phyloP scores from a whole-genome alignment of 331 rosid species.

The Stylosanthes scabra region DNA sequence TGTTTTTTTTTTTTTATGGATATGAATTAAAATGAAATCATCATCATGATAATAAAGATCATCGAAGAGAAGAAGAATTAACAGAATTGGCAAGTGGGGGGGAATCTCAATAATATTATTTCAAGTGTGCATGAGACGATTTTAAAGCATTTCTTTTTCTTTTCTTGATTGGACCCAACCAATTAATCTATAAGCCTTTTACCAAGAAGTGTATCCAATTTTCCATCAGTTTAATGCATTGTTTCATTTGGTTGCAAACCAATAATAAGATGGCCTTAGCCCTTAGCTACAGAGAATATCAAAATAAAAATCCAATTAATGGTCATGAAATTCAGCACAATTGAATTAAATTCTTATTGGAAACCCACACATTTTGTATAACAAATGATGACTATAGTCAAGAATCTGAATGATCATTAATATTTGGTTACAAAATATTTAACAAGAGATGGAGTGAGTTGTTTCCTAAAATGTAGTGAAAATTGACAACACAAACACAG shows the following conservation, averaged over 20 bases:
- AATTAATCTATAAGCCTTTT: neutral
- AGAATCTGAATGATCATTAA: constrained; percentile 16
- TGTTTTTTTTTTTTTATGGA: too few species aligned
- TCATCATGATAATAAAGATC: too few species aligned
- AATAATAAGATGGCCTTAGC: neutral
- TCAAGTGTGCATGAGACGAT: neutral
- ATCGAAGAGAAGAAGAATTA: too few species aligned
- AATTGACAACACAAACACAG: constrained; percentile 26
- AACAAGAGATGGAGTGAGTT: neutral
- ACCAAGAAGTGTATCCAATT: neutral
- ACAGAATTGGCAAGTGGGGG: constrained; percentile 22
- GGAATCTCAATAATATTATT: constrained; percentile 19
- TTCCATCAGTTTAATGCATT: neutral
- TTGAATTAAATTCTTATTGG: neutral
- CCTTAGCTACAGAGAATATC: neutral
- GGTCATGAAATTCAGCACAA: constrained; percentile 16
- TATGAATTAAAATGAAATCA: too few species aligned
- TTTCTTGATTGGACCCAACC: constrained; percentile 15
- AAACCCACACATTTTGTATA: neutral
- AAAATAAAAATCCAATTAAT: constrained; percentile 11
- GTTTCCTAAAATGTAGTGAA: constrained; percentile 37
- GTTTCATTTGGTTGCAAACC: too few species aligned
- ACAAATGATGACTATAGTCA: constrained; percentile 22
- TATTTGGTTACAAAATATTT: constrained; percentile 9
- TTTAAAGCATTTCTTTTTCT: neutral